Conservation (phyloP, 2,329 filamentous ascomycete genomes). For the Aspergillus sojae region DNA sequence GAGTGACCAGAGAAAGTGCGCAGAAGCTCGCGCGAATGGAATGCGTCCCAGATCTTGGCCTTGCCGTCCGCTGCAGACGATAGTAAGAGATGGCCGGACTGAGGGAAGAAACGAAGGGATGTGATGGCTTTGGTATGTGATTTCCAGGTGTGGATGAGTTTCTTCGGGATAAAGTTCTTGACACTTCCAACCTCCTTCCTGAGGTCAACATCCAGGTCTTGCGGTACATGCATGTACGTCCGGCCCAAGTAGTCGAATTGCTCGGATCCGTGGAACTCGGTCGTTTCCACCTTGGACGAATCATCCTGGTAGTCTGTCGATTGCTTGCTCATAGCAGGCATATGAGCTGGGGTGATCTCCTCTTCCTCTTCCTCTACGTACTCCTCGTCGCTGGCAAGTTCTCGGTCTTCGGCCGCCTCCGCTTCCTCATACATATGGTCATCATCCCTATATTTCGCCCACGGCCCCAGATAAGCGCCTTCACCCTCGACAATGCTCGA, state of each 20-base stretch:
- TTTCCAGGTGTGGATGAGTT: slow-evolving; percentile 87
- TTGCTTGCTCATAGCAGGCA: slow-evolving; percentile 54
- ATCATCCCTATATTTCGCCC: slow-evolving; percentile 81
- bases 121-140: slow-evolving; percentile 83
- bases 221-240: slow-evolving; percentile 97
- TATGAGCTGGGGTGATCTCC: slow-evolving; percentile 56
- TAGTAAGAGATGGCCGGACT: slow-evolving; percentile 82
- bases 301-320: slow-evolving; percentile 54
- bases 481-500: slow-evolving; percentile 82
- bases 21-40: slow-evolving; percentile 83
- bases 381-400: slow-evolving; percentile 77
- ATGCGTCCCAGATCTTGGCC: slow-evolving; percentile 92
- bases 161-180: slow-evolving; percentile 94
- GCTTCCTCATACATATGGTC: slow-evolving; percentile 71
- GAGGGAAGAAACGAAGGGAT: slow-evolving; percentile 85
- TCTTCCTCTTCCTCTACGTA: slow-evolving; percentile 69
- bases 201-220: slow-evolving; percentile 84
- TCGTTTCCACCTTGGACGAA: slow-evolving; percentile 73
- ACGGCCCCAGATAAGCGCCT: slow-evolving; percentile 88
- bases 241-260: slow-evolving; percentile 92
- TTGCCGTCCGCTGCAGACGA: slow-evolving; percentile 89
- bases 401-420: slow-evolving; percentile 67
- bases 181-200: slow-evolving; percentile 75
- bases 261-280: slow-evolving; percentile 79
- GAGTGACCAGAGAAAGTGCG: slow-evolving; percentile 90